Percentiles rank a stretch among this genome's conserved stretches.
Evolutionary conservation across 495 filamentous ascomycete genomes (phyloP).

Genomic region (Alectoria sarmentosa): DNA sequence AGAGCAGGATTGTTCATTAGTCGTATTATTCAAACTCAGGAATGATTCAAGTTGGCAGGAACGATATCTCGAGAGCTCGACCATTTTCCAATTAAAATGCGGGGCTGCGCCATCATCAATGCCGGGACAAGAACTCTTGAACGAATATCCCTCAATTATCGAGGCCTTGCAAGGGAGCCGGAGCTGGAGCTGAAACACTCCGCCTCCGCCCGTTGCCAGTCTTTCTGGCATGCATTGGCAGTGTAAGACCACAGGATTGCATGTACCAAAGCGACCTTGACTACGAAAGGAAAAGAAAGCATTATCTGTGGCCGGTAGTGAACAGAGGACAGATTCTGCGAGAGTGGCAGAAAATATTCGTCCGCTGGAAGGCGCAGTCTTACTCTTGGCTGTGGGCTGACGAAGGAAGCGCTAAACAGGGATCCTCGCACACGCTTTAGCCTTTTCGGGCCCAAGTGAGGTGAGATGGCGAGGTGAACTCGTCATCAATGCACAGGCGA

Average conservation of each 20-base stretch:
- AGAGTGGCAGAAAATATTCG: no score
- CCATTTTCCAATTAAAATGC: no score
- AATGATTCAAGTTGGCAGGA: no score
- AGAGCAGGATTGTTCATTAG: no score
- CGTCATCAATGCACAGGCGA: neutral
- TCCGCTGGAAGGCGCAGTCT: neutral
- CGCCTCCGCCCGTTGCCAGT: neutral
- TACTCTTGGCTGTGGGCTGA: slow-evolving; percentile 1
- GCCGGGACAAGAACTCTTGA: neutral
- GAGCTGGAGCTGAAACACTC: neutral
- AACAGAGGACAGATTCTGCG: no score
- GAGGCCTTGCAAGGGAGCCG: neutral
- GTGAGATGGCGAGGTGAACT: neutral
- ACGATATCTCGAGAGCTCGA: no score
- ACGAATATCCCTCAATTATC: neutral
- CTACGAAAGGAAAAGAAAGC: neutral
- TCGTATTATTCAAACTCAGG: no score
- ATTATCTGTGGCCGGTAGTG: no score
- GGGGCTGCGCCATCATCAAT: neutral
- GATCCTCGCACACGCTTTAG: neutral
- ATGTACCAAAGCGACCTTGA: neutral
- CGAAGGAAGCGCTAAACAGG: neutral
- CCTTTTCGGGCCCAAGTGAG: neutral
- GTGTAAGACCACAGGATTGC: neutral
- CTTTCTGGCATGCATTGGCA: neutral